Evolutionary conservation across 805 yeast genomes (phyloP).

Genomic region (Kuraishia hungarica): DNA sequence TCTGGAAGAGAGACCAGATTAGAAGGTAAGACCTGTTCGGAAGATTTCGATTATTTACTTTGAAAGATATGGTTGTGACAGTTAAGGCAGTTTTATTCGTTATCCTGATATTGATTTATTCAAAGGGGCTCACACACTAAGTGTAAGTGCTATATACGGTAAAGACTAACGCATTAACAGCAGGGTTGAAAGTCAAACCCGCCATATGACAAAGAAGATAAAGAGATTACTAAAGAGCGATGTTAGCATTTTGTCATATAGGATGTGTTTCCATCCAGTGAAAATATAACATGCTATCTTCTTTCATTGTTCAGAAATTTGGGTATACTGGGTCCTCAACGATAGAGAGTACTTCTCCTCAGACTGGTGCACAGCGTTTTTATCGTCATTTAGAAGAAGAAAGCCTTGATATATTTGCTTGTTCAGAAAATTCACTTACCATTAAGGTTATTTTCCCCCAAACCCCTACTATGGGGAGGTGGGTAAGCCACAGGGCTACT

Average conservation of each 20-base stretch:
- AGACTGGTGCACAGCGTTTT: constrained; percentile 4
- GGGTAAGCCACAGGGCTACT: not conserved
- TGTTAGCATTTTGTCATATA: not conserved
- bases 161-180: too few species aligned
- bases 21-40: too few species aligned
- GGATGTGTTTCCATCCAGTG: not conserved
- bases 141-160: too few species aligned
- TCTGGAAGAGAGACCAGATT: too few species aligned
- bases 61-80: too few species aligned
- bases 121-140: too few species aligned
- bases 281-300: not conserved
- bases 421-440: not conserved
- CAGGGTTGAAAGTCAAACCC: too few species aligned
- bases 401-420: not conserved
- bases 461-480: not conserved
- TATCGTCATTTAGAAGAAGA: constrained; percentile 1
- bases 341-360: constrained; percentile 3
- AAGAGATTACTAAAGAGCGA: too few species aligned
- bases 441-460: not conserved
- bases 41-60: too few species aligned
- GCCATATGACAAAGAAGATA: too few species aligned
- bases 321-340: constrained; percentile 4
- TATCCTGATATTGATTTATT: too few species aligned
- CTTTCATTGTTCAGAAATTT: constrained; percentile 1
- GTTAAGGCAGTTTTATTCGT: too few species aligned